Conservation (phyloP, 331 rosid species). For the Telfairia occidentalis region DNA sequence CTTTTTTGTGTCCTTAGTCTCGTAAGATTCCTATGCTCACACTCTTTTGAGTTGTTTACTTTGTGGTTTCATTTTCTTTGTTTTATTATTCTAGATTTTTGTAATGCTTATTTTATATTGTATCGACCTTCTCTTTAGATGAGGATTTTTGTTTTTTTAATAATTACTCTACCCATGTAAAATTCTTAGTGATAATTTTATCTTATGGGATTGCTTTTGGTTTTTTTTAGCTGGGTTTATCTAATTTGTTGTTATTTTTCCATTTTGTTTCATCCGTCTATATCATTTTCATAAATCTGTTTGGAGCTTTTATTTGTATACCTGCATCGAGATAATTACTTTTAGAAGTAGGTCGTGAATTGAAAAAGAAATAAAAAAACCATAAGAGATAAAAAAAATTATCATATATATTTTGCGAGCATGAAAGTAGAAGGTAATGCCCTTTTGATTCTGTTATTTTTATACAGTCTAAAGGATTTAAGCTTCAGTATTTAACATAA, state of each 20-base stretch:
- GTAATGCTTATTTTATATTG: background rate
- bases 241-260: background rate
- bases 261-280: background rate
- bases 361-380: too few species aligned
- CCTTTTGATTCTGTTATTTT: too few species aligned
- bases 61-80: background rate
- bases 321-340: background rate
- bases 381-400: too few species aligned
- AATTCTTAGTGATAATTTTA: background rate
- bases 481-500: too few species aligned
- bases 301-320: background rate
- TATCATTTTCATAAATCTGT: background rate
- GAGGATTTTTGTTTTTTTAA: background rate
- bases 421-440: too few species aligned
- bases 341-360: background rate
- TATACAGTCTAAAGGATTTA: too few species aligned
- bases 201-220: background rate
- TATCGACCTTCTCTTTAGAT: background rate
- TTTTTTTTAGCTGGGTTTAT: background rate
- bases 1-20: slow-evolving; percentile 5
- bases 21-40: background rate
- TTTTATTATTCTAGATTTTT: background rate
- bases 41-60: background rate
- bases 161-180: background rate
- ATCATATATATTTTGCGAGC: too few species aligned